Evolutionary conservation across 768 basidiomycete species (phyloP).

Genomic region (Pleurotus sapidus): DNA sequence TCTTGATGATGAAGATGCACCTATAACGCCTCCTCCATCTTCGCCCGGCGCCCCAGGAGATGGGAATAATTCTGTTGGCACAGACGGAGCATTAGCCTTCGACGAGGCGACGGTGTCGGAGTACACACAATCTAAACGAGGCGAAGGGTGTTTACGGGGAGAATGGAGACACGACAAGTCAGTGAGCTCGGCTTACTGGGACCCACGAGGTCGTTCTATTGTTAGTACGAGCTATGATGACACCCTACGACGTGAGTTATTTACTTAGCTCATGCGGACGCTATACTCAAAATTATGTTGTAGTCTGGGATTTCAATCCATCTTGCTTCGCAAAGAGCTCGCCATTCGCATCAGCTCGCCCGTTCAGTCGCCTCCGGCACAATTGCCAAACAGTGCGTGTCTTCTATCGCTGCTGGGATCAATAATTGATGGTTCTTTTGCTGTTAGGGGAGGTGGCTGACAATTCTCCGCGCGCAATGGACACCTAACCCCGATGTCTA

Average conservation of each 20-base stretch:
- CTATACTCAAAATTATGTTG: conserved; percentile 5
- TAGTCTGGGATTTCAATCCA: conserved; percentile 78
- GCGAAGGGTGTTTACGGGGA: conserved; percentile 54
- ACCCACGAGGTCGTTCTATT: conserved; percentile 72
- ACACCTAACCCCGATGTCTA: conserved; percentile 72
- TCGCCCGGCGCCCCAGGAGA: conserved; percentile 19
- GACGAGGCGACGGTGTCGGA: conserved; percentile 42
- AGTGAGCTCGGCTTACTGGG: conserved; percentile 85
- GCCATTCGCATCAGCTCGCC: conserved; percentile 59
- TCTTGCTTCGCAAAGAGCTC: conserved; percentile 41
- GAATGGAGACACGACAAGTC: conserved; percentile 73
- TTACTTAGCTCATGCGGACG: not conserved
- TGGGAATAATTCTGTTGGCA: not conserved
- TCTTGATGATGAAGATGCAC: conserved; percentile 22
- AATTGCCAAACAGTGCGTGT: conserved; percentile 75
- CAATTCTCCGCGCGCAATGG: conserved; percentile 77
- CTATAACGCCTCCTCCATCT: conserved; percentile 23
- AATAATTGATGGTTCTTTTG: not conserved
- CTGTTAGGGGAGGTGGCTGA: conserved; percentile 76
- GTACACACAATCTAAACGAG: conserved; percentile 48
- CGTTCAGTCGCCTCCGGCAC: conserved; percentile 61
- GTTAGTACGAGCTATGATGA: conserved; percentile 88
- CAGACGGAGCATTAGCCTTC: conserved; percentile 24
- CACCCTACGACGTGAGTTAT: conserved; percentile 58
- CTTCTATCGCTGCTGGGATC: not conserved